Evolutionary conservation across 345 rosid genomes (phyloP), one percentile per base, ranked within the genome.

Genomic region (Euphorbia pulcherrima): DNA sequence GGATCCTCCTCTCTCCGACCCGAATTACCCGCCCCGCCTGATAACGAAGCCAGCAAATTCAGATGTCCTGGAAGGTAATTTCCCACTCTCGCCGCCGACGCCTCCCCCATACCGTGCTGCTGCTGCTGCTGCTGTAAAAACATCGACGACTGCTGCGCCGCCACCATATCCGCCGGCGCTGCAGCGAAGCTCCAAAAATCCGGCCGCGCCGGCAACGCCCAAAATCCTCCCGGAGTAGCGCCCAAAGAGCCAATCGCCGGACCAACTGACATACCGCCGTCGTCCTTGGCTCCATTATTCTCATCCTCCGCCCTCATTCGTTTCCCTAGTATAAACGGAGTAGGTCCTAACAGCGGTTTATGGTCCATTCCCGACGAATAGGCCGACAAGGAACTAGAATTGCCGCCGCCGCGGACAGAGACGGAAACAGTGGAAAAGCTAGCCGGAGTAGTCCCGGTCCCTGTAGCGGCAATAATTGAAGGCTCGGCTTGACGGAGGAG

Each of bases 401-500:
- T 82, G 13, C 69, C 84, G 11, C 82, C 80, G 2, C 87, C 83
- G 0, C 97, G 87, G 16, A 85, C 73, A 3, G 99, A 85, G 47
- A 83, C 81, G 6, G 99, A 89, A 8, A 87, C 81, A 8, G 91
- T 82, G 16, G 99, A 94, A 79, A 88, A 88, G 75, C 89, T 88
- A 0, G 99, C 97, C 0, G 99, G 99, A 20, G 97, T 94, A 10
- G 99, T 94, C 0, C 99, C 97, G 0, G 97, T 86, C 0, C 99
- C 97, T 3, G 99, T 94, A 14, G 99, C 99, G 14, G 99, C 99
- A 65, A 94, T 89, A 65, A 94, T 94, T 8, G 99, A 91, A 21
- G 97, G 97, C 83, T 95, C 99, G 5, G 97, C 99, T 74, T 95
- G 97, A 70, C 97, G 97, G n/a, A 95, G 95, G 0, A 95, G 87